Evolutionary conservation across 2,329 filamentous ascomycete species (phyloP), one percentile per base, ranked within the genome.

Genomic region (Penicillium sp.): DNA sequence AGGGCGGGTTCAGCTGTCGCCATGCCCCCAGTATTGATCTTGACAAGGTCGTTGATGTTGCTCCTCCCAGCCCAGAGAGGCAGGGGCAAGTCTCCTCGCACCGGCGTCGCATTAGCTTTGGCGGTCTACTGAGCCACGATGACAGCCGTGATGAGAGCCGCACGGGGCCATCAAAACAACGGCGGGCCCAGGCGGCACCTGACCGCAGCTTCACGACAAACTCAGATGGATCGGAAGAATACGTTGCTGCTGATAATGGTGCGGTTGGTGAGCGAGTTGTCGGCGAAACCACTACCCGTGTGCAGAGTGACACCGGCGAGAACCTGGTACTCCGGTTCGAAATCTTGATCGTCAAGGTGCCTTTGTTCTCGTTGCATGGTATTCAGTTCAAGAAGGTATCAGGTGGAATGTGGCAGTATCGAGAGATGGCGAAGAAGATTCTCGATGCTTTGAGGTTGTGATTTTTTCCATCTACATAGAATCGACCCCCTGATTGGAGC

Each of bases 311-410:
- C 62, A 80, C 95, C 25, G 91, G 90, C 3, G 86, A 83, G 50
- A 92, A 83, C 70, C 85, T 95, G 80, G 79, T 88, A 33, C 76
- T 97, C 44, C 84, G 88, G 56, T 99, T 97, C 65, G 93, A 99
- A 68, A 95, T 97, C 55, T 84, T 96, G 59, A 93, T 99, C 60
- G 93, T 99, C 67, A 99, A 99, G 73, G 90, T 99, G 22, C 93
- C 93, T 11, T 76, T 99, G 43, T 83, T 99, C 53, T 90, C 87
- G 35, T 74, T 99, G 49, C 92, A 99, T 65, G 93, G 93, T 41
- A 91, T 99, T 54, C 93, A 97, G 69, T 99, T 99, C 77, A 99
- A 99, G 79, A 90, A 93, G 67, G 86, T 97, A 59, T 83, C 88
- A 49, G 92, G 93, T 30, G 92, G 95, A 52, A 97, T 93, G 50